phyloP scores from a whole-genome alignment of 805 yeast species.

The Brettanomyces naardenensis region DNA sequence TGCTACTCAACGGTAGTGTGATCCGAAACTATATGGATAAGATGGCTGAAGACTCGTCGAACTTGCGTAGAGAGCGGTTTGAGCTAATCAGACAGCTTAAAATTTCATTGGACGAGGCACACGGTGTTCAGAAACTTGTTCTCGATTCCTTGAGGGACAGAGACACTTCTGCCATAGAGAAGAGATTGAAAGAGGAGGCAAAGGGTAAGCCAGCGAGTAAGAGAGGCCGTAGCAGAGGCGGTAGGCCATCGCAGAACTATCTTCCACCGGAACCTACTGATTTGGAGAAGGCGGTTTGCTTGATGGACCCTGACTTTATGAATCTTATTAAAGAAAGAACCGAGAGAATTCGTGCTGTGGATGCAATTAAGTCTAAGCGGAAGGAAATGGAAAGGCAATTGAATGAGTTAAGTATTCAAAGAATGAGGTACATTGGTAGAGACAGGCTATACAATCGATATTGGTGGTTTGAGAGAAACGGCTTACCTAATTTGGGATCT shows the following conservation, averaged over 20 bases:
- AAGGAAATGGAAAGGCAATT: constrained; percentile 52
- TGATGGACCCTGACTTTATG: constrained; percentile 34
- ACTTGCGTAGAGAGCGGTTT: constrained; percentile 55
- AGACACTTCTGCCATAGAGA: constrained; percentile 16
- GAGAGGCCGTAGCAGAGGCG: constrained; percentile 12
- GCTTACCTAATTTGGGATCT: constrained; percentile 45
- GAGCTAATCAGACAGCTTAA: constrained; percentile 60
- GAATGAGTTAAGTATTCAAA: constrained; percentile 65
- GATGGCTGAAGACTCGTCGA: constrained; percentile 56
- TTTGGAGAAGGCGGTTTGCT: constrained; percentile 31
- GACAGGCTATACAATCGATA: constrained; percentile 82
- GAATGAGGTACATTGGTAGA: constrained; percentile 69
- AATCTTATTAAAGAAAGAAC: constrained; percentile 38
- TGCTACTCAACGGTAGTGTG: constrained; percentile 49
- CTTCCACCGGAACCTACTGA: constrained; percentile 25
- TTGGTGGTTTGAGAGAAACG: constrained; percentile 93
- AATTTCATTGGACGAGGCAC: constrained; percentile 41
- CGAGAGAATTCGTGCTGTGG: constrained; percentile 31
- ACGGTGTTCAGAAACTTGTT: constrained; percentile 33
- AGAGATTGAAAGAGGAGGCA: constrained; percentile 12
- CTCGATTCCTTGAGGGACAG: constrained; percentile 24
- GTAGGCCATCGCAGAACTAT: constrained; percentile 20
- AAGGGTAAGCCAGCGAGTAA: constrained; percentile 15
- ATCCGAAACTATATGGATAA: constrained; percentile 61
- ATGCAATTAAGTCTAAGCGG: constrained; percentile 40